These are phyloP conservation scores for Hymenoscyphus albidus DNA, from an alignment of 2,329 filamentous ascomycete species.

Conservation along the genomic window DNA sequence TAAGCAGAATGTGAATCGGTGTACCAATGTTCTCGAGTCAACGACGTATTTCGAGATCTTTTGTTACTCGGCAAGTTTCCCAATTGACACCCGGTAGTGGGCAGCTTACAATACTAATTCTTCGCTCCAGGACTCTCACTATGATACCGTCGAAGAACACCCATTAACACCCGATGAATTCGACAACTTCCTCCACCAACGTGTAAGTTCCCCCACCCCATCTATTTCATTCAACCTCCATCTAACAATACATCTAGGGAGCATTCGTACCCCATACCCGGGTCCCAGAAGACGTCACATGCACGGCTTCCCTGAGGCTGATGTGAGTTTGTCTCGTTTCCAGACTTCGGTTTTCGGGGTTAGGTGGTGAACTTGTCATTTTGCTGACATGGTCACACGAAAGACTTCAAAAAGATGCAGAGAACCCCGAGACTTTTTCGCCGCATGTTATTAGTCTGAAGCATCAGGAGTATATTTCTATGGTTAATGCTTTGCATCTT, in stretches of 20 bases:
- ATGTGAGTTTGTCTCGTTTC: slow-evolving; percentile 18
- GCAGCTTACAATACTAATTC: background rate
- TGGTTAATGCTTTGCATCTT: slow-evolving; percentile 52
- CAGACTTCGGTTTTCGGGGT: no score
- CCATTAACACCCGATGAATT: slow-evolving; percentile 33
- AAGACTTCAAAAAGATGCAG: slow-evolving; percentile 40
- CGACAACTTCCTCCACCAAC: slow-evolving; percentile 33
- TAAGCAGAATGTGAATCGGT: slow-evolving; percentile 29
- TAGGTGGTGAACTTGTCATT: background rate
- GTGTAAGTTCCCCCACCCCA: slow-evolving; percentile 22
- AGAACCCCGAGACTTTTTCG: slow-evolving; percentile 55
- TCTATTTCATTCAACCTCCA: background rate
- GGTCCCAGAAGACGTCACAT: slow-evolving; percentile 8
- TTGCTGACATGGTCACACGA: background rate
- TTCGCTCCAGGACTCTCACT: slow-evolving; percentile 26
- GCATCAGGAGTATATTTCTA: slow-evolving; percentile 48
- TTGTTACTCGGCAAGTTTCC: slow-evolving; percentile 21
- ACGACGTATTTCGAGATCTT: slow-evolving; percentile 28
- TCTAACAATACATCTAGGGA: slow-evolving; percentile 11
- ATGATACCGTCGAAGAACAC: slow-evolving; percentile 33
- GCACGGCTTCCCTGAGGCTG: slow-evolving; percentile 17
- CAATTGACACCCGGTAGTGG: background rate
- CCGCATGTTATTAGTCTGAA: slow-evolving; percentile 52
- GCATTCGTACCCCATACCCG: slow-evolving; percentile 14
- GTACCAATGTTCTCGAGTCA: slow-evolving; percentile 20